A percentile compares a stretch with the other conserved stretches of the same genome.
Evolutionary conservation across 2,329 filamentous ascomycete species (phyloP).

Genomic region (Sclerotinia sclerotiorum): DNA sequence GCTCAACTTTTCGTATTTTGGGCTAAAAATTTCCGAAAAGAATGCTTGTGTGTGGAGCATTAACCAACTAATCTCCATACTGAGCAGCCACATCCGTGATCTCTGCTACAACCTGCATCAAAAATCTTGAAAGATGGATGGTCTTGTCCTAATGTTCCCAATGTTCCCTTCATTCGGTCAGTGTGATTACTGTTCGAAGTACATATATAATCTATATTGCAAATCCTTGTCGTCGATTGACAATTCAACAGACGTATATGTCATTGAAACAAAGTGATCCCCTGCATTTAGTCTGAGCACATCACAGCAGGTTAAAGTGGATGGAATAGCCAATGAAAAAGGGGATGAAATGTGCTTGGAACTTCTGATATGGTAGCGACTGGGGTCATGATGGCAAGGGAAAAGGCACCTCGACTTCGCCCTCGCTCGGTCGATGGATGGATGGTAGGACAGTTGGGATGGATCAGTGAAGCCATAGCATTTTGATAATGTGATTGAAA

Average conservation of each 20-base stretch:
- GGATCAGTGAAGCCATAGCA: background rate
- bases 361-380: background rate
- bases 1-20: background rate
- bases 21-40: background rate
- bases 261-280: constrained; percentile 11
- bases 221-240: background rate
- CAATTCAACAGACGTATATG: background rate
- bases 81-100: constrained; percentile 6
- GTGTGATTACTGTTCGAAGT: background rate
- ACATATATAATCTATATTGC: background rate
- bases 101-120: background rate
- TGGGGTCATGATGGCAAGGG: background rate
- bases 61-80: background rate
- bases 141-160: background rate
- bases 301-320: background rate
- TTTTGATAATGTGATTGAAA: background rate
- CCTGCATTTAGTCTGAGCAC: constrained; percentile 5
- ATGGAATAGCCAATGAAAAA: background rate
- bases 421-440: constrained; percentile 3
- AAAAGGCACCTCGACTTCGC: background rate
- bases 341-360: constrained; percentile 1
- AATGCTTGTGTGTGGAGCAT: background rate
- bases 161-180: background rate
- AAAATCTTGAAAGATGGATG: background rate
- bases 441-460: background rate